Base-by-base conservation (phyloP, 768 basidiomycete species). In the Collybia sp. region DNA sequence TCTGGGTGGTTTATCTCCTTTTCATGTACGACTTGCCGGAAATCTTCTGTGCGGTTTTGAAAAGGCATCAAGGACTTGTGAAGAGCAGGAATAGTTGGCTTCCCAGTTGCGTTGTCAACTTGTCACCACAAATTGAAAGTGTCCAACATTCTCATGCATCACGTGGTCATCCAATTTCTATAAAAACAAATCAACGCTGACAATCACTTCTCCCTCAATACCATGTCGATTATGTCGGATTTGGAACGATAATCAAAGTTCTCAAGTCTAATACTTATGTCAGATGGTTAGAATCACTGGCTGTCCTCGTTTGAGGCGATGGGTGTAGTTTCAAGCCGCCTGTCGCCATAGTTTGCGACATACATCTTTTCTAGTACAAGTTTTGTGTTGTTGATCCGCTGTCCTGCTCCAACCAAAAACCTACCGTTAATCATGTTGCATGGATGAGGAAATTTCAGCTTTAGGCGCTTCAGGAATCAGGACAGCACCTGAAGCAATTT, bases 221-320 rank as follows among this genome's bases (percentile, higher is more conserved):
- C 43, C 48, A 40, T 40, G 43, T 39, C 16, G 35, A 37, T 18
- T 37, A n/a, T 18, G 13, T 13, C 10, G 3, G n/a, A n/a, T 37
- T 46, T 20, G 33, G 18, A 19, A 30, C 15, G 17, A 32, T 19
- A n/a, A 12, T 32, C 25, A 50, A 43, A 40, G 16, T 16, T 17
- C 39, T 15, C 16, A 44, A 55, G 48, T 48, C 40, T 5, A 16
- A 36, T 25, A n/a, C 30, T 18, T 37, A 46, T 41, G 56, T 58
- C 53, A 61, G 65, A 67, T 65, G 55, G n/a, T 37, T 18, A 64
- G 53, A 65, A 44, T 20, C 20, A 59, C 39, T 31, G 25, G 46
- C 47, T 42, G 71, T 83, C 81, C 76, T 78, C 65, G 85, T 88
- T 87, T 88, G 85, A 88, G 82, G 85, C 65, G 65, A 68, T 71